Evolutionary conservation across 179 eudicot species (phyloP).

Genomic region (Dionaea muscipula): DNA sequence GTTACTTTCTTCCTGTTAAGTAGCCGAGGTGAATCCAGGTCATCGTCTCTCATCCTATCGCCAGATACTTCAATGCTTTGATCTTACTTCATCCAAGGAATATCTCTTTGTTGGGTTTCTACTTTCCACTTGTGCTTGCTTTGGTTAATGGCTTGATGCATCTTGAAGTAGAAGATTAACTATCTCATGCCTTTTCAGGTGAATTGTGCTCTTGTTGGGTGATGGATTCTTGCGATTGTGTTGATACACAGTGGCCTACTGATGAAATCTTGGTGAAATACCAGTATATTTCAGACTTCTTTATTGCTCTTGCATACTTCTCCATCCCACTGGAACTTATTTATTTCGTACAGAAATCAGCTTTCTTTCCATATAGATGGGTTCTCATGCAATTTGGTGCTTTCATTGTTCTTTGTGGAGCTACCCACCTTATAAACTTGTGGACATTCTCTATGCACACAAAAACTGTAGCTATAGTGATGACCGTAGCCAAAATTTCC

Average conservation of each 20-base stretch:
- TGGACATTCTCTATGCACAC: slow-evolving; percentile 41
- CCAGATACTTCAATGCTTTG: no score
- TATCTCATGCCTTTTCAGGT: not conserved
- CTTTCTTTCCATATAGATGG: slow-evolving; percentile 48
- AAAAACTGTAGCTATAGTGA: slow-evolving; percentile 34
- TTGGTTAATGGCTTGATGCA: no score
- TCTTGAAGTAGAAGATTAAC: no score
- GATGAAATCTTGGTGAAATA: slow-evolving; percentile 43
- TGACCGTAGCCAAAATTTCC: slow-evolving; percentile 35
- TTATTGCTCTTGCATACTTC: slow-evolving; percentile 42
- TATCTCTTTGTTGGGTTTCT: no score
- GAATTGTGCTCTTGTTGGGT: not conserved
- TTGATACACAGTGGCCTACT: slow-evolving; percentile 33
- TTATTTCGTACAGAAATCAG: slow-evolving; percentile 36
- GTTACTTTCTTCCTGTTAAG: no score
- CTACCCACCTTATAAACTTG: slow-evolving; percentile 39
- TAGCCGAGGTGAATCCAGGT: no score
- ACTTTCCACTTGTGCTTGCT: no score
- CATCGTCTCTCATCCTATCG: no score
- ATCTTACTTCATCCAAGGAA: no score
- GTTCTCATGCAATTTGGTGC: slow-evolving; percentile 48
- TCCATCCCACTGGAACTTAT: slow-evolving; percentile 45
- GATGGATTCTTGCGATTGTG: slow-evolving; percentile 36
- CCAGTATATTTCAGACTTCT: slow-evolving; percentile 48
- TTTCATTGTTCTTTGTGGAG: slow-evolving; percentile 42